Conservation (phyloP, 257 asterid genomes). For the Cordia subcordata region DNA sequence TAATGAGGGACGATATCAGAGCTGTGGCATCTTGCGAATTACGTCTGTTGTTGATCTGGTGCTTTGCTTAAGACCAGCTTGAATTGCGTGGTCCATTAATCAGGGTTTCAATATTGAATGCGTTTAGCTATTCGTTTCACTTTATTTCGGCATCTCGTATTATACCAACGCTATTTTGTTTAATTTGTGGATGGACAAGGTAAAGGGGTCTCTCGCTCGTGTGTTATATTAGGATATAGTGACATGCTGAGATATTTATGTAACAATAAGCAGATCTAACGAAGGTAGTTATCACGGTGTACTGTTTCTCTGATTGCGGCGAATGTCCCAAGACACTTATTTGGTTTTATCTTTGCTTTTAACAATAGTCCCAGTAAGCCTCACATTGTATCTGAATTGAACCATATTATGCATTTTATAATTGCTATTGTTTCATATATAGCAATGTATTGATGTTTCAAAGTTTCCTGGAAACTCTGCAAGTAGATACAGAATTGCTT, state of each 20-base stretch:
- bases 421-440: background rate
- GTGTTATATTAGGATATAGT: background rate
- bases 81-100: conserved; percentile 16
- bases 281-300: background rate
- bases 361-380: background rate
- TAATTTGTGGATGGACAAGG: background rate
- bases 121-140: background rate
- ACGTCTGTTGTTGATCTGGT: background rate
- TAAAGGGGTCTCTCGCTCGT: background rate
- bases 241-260: background rate
- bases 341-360: too few species aligned
- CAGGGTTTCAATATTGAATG: background rate
- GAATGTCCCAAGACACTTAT: background rate
- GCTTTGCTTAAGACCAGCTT: conserved; percentile 8
- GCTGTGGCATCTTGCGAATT: conserved; percentile 12
- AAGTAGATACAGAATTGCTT: background rate
- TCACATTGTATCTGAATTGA: background rate
- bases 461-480: background rate
- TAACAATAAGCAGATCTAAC: background rate
- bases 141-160: background rate
- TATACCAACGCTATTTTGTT: background rate
- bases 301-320: background rate
- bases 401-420: background rate
- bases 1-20: conserved; percentile 9
- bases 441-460: background rate